Conservation (phyloP, 176 grass and related monocot genomes). For the Lolium perenne region DNA sequence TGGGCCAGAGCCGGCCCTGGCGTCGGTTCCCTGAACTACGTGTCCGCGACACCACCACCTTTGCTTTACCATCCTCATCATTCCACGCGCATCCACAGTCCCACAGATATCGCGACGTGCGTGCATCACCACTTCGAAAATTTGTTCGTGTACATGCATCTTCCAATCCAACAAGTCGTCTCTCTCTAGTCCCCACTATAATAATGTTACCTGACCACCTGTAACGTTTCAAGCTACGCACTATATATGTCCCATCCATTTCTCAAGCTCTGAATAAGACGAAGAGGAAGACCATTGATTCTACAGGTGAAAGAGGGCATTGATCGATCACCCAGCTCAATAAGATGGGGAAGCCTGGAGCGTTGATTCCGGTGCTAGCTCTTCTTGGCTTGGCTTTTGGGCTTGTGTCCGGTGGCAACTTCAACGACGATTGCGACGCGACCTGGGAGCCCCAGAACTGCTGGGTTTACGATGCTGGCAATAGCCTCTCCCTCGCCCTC, state of each 20-base stretch:
- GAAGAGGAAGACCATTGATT: not conserved
- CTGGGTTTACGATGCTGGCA: constrained; percentile 49
- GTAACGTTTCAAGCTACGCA: constrained; percentile 5
- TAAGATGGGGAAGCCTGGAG: constrained; percentile 13
- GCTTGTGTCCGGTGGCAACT: constrained; percentile 38
- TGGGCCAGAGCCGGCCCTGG: too few species aligned
- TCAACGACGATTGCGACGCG: constrained; percentile 41
- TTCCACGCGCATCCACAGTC: constrained; percentile 29
- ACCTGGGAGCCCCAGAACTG: constrained; percentile 66
- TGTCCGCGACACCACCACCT: constrained; percentile 9
- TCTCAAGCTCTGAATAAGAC: not conserved
- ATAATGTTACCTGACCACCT: not conserved
- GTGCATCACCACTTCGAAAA: constrained; percentile 10
- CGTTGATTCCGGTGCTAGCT: not conserved
- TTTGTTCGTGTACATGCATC: not conserved
- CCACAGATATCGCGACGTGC: constrained; percentile 1
- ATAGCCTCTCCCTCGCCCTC: constrained; percentile 55
- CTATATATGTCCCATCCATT: constrained; percentile 38
- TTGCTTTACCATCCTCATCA: constrained; percentile 1
- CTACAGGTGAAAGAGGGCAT: not conserved
- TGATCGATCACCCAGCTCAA: not conserved
- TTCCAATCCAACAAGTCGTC: not conserved
- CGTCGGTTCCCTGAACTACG: constrained; percentile 35
- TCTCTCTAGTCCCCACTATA: not conserved
- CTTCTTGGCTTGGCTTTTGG: not conserved